phyloP scores from a whole-genome alignment of 2,329 filamentous ascomycete genomes.

The Aspergillus jensenii region DNA sequence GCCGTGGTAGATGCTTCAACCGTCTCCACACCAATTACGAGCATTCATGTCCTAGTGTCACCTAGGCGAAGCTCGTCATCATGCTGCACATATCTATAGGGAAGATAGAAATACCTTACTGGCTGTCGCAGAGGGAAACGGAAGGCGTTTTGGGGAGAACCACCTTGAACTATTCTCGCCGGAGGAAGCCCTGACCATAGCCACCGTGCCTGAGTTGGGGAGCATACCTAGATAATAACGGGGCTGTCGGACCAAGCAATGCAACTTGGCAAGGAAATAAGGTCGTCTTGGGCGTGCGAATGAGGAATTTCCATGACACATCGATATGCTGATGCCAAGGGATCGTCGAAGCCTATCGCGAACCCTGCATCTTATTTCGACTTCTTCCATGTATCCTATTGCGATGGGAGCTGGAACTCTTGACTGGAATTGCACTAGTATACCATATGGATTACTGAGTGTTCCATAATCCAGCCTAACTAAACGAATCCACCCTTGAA shows the following conservation, averaged over 20 bases:
- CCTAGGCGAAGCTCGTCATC: too few species aligned
- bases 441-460: background rate
- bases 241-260: background rate
- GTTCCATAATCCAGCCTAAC: background rate
- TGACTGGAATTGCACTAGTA: background rate
- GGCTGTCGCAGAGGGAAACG: too few species aligned
- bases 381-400: background rate
- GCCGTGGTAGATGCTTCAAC: too few species aligned
- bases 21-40: too few species aligned
- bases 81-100: too few species aligned
- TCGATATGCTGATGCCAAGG: slow-evolving; percentile 3
- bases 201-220: too few species aligned
- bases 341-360: slow-evolving; percentile 11
- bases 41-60: too few species aligned
- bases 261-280: background rate
- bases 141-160: too few species aligned
- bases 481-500: too few species aligned
- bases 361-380: slow-evolving; percentile 6
- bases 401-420: background rate
- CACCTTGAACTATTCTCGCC: too few species aligned
- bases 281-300: background rate
- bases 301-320: slow-evolving; percentile 8
- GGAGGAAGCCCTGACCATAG: background rate
- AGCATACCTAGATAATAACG: too few species aligned
- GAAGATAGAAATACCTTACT: too few species aligned